A percentile compares a stretch with the other conserved stretches of the same genome.
phyloP scores from a whole-genome alignment of 2,329 filamentous ascomycete genomes.

The Acrocalymma vagum region DNA sequence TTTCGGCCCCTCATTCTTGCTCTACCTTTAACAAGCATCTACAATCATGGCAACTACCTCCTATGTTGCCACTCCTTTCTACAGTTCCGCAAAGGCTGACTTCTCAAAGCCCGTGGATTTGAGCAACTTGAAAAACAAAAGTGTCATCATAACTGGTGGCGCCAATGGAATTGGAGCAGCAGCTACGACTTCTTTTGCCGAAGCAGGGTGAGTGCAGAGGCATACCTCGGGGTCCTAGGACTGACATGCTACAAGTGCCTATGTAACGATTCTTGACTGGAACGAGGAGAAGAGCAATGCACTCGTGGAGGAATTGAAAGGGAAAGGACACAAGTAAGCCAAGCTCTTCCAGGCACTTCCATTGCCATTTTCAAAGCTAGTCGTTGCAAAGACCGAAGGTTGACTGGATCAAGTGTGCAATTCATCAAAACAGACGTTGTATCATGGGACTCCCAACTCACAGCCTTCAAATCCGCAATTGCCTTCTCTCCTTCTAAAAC shows the following conservation, averaged over 20 bases:
- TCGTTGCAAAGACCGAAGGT: too few species aligned
- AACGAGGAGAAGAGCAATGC: conserved; percentile 19
- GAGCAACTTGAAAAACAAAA: conserved; percentile 24
- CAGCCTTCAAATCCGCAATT: conserved; percentile 39
- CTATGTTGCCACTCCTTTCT: conserved; percentile 2
- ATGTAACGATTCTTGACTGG: conserved; percentile 35
- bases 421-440: conserved; percentile 38
- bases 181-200: conserved; percentile 26
- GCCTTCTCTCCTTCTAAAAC: conserved; percentile 21
- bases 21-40: too few species aligned
- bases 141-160: conserved; percentile 37
- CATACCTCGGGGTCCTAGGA: too few species aligned
- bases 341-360: too few species aligned
- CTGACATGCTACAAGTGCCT: conserved; percentile 21
- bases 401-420: conserved; percentile 25
- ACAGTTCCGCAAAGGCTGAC: conserved; percentile 19
- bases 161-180: conserved; percentile 32
- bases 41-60: too few species aligned
- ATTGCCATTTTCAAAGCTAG: too few species aligned
- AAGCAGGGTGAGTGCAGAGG: conserved; percentile 31
- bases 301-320: conserved; percentile 11
- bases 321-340: conserved; percentile 22
- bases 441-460: conserved; percentile 32
- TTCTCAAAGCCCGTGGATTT: conserved; percentile 24
- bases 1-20: too few species aligned